Evolutionary conservation across 495 filamentous ascomycete genomes (phyloP), one percentile per base, ranked within the genome.

Genomic region (Xylaria castorea): DNA sequence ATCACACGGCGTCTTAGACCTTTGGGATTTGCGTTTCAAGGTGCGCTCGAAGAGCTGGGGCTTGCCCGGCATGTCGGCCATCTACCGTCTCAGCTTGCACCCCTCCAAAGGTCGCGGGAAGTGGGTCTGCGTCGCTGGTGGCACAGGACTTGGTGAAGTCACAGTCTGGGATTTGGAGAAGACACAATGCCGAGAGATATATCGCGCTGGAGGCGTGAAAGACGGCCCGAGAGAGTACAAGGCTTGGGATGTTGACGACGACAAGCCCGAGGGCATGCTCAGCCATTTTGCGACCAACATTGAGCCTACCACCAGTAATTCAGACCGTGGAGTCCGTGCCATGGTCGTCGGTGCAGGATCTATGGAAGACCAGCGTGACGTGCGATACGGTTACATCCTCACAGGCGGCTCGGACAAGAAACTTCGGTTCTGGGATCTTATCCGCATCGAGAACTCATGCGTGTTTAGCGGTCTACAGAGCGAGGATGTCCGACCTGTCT

Each of bases 91-190:
- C 4, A 83, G 89, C 65, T 81, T 96, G 2, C 93, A 97, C 74
- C 94, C 94, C 0, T 85, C 88, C 34, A 93, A 92, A 77, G 91
- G 91, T 5, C 86, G 91, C 11, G 91, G 91, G 5, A 91, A 89
- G 72, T 94, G 92, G 89, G 90, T 98, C 2, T 94, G 92, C 75
- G 92, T 98, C 11, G 91, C 94, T 1, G 94, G 95, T 38, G 94
- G 94, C 25, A 97, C 93, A n/a, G 91, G 90, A 11, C 90, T 92
- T 71, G 93, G 93, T n/a, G 95, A 98, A 77, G 88, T 99, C 22
- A 97, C 94, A 1, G 91, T 97, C 2, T 99, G 96, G 96, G 97
- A 99, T 80, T 85, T 97, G 20, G 95, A 98, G 77, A 96, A 95
- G 78, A 89, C 91, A 25, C 87, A 91, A 70, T 98, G 97, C 75